Evolutionary conservation across 257 asterid genomes (phyloP), one percentile per base, ranked within the genome.

Genomic region (Solanum bulbocastanum): DNA sequence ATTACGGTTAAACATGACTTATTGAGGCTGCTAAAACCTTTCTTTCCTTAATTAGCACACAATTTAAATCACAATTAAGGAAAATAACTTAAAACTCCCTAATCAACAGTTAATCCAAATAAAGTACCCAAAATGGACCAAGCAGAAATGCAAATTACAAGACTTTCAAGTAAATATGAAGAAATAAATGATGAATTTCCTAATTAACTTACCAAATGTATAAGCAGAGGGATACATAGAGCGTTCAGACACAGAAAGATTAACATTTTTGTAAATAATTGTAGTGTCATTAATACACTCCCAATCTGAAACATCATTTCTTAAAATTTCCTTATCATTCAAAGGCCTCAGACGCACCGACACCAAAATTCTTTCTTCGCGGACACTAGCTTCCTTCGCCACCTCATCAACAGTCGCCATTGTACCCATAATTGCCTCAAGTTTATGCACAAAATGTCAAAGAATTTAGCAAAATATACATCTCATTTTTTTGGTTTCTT

Each of bases 331-430:
- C 90, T 93, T 95, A 71, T 89, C 89, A 92, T 94, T 95, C 96
- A 95, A 90, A 15, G 99, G 99, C 93, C 99, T 92, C 33, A 97
- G 66, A 90, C 99, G 88, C 91, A 97, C 99, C 90, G 99, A 97
- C 92, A 97, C 99, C 33, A 91, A 91, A 89, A 97, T 96, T 91
- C 94, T 94, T 93, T 97, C 99, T 84, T 90, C 98, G 39, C 75
- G 69, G 20, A 91, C 92, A n/a, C 92, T 90, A 37, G 81, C 52
- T 69, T 69, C 73, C 75, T 42, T 73, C 8, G 25, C 71, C 14
- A 75, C 89, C 62, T 52, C 88, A 37, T 81, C 88, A 87, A 1
- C 88, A 65, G 90, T 83, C 90, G 89, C 92, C 92, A 90, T 91
- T 91, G 20, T 62, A 35, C 81, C 27, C 60, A 85, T 62, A 44